Evolutionary conservation across 2,329 filamentous ascomycete species (phyloP).

Genomic region (Pseudopyricularia cyperi): DNA sequence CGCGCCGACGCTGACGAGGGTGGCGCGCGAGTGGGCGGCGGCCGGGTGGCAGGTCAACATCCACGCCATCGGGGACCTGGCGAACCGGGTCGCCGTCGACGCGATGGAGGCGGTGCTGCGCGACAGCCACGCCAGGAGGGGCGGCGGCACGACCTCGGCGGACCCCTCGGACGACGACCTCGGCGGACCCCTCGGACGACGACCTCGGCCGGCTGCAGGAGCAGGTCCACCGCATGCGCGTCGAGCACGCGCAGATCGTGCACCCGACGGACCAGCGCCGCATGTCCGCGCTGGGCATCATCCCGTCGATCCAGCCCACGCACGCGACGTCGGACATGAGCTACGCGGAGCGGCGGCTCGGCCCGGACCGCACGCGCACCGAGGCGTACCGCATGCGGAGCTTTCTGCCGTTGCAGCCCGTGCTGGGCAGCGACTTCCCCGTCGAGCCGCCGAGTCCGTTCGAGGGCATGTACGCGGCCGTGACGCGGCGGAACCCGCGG

Average conservation of each 20-base stretch:
- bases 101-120: slow-evolving; percentile 45
- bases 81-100: slow-evolving; percentile 51
- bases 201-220: slow-evolving; percentile 5
- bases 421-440: slow-evolving; percentile 59
- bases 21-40: slow-evolving; percentile 44
- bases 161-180: slow-evolving; percentile 3
- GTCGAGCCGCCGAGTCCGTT: slow-evolving; percentile 58
- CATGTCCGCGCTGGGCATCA: slow-evolving; percentile 44
- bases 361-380: slow-evolving; percentile 33
- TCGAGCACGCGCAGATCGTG: slow-evolving; percentile 61
- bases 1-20: slow-evolving; percentile 38
- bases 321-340: slow-evolving; percentile 61
- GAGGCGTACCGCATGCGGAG: slow-evolving; percentile 57
- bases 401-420: slow-evolving; percentile 33
- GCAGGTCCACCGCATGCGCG: slow-evolving; percentile 33
- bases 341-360: slow-evolving; percentile 50
- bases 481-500: slow-evolving; percentile 45
- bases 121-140: slow-evolving; percentile 14
- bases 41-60: slow-evolving; percentile 57
- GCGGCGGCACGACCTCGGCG: slow-evolving; percentile 8
- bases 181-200: slow-evolving; percentile 8
- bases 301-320: slow-evolving; percentile 59
- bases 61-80: slow-evolving; percentile 59
- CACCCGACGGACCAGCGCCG: slow-evolving; percentile 50
- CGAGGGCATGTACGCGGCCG: slow-evolving; percentile 55